Conservation (phyloP, 1,284 basidiomycete species). For the Rhodotorula sp. region DNA sequence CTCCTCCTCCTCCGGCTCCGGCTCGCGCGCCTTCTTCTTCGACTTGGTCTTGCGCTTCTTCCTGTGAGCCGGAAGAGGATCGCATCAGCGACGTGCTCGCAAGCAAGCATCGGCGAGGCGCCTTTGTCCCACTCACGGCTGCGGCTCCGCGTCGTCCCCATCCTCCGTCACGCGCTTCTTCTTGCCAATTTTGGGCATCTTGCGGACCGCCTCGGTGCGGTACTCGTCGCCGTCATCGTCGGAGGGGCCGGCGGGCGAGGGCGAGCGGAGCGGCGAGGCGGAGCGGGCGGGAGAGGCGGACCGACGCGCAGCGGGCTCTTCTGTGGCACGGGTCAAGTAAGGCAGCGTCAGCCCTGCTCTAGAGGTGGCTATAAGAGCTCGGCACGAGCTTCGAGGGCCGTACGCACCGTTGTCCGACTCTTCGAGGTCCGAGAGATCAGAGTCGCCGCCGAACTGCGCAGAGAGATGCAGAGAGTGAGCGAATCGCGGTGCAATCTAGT, state of each 20-base stretch:
- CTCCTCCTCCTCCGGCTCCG: constrained; percentile 58
- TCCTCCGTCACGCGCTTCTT: constrained; percentile 55
- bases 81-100: constrained; percentile 43
- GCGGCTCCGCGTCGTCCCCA: constrained; percentile 57
- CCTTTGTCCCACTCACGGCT: constrained; percentile 59
- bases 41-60: constrained; percentile 58
- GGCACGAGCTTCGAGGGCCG: too few relatives aligned
- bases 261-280: constrained; percentile 12
- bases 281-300: constrained; percentile 8
- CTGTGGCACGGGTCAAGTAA: not conserved
- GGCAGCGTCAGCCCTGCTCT: not conserved
- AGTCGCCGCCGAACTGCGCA: too few relatives aligned
- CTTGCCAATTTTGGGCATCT: constrained; percentile 54
- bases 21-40: constrained; percentile 55
- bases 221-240: constrained; percentile 32
- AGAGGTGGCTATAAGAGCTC: too few relatives aligned
- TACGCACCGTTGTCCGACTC: too few relatives aligned
- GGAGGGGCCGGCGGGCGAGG: constrained; percentile 3
- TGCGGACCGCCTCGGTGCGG: constrained; percentile 17
- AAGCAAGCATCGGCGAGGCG: constrained; percentile 39
- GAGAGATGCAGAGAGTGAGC: too few relatives aligned
- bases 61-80: constrained; percentile 58
- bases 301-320: not conserved
- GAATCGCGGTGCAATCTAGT: too few relatives aligned
- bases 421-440: too few relatives aligned